These are phyloP conservation scores for Xylaria sp. DNA, from an alignment of 495 filamentous ascomycete species.

Conservation along the genomic window DNA sequence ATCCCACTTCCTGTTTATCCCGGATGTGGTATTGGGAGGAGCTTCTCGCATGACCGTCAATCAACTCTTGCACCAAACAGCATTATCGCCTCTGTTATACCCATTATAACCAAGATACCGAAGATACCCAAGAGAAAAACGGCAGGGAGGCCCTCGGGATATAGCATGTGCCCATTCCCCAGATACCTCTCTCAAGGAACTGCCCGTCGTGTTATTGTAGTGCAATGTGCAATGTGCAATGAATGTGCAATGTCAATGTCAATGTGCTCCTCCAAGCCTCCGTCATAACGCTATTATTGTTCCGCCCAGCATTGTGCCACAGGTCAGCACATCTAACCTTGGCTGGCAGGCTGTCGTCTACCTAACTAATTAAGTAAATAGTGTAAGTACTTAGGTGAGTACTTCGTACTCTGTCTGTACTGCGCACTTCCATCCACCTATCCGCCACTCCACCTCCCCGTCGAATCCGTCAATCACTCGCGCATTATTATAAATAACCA, in stretches of 20 bases:
- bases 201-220: background rate
- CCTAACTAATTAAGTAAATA: no score
- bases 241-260: background rate
- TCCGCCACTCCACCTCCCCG: slow-evolving; percentile 10
- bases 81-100: background rate
- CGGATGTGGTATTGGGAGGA: slow-evolving; percentile 1
- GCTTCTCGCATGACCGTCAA: slow-evolving; percentile 8
- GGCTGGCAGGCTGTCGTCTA: slow-evolving; percentile 1
- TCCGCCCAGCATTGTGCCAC: slow-evolving; percentile 8
- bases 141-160: background rate
- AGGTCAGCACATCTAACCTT: slow-evolving; percentile 11
- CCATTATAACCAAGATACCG: no score
- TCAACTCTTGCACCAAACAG: background rate
- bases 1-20: slow-evolving; percentile 19
- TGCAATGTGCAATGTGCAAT: no score
- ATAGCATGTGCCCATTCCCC: no score
- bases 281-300: slow-evolving; percentile 1
- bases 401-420: no score
- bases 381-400: no score
- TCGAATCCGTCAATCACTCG: background rate
- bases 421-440: slow-evolving; percentile 1
- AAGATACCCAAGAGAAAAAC: background rate
- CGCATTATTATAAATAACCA: slow-evolving; percentile 4
- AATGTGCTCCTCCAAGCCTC: background rate
- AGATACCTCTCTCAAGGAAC: background rate